Evolutionary conservation across 768 basidiomycete genomes (phyloP), one percentile per base, ranked within the genome.

Genomic region (Boletus barrowsii): DNA sequence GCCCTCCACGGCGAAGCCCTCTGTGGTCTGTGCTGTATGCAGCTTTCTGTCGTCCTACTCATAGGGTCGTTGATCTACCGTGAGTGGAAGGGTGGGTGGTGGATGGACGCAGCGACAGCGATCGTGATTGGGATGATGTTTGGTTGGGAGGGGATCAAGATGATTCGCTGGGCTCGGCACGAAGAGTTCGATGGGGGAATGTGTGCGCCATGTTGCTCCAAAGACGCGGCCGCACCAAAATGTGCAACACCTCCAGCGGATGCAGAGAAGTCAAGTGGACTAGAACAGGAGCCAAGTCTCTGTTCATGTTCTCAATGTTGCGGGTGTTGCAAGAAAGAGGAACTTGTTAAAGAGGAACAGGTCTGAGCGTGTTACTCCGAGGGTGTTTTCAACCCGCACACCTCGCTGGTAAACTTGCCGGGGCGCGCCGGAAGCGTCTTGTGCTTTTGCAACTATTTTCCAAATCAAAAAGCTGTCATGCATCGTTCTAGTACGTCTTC

Each of bases 51-150:
- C 20, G 76, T 79, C 2, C 61, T 79, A 14, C 74, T 79, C 51
- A 39, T 73, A 2, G 79, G 78, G 2, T 70, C 72, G 5, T 51
- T 77, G 45, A 66, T 78, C 29, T 77, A 66, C 42, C 62, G 70
- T 8, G 57, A 72, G 5, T 77, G 78, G 78, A 53, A 62, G 7
- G 72, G 74, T n/a, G 79, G 77, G 0, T 79, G 78, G 79, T 79
- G 79, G 78, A 63, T 77, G 13, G 79, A 79, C 51, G 61, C 73
- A 18, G 72, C 71, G n/a, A 78, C 78, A 11, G 68, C 76, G 2
- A 68, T 79, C 24, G 49, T 72, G 11, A 66, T 79, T 32, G 72
- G 69, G 3, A 4, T 76, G 9, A 58, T 79, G 43, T 79, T 79
- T 50, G 75, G 70, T 10, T 74, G 76, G 74, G 78, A 79, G 45